Evolutionary conservation across 2,329 filamentous ascomycete species (phyloP), one percentile per base, ranked within the genome.

Genomic region (Exophiala xenobiotica): DNA sequence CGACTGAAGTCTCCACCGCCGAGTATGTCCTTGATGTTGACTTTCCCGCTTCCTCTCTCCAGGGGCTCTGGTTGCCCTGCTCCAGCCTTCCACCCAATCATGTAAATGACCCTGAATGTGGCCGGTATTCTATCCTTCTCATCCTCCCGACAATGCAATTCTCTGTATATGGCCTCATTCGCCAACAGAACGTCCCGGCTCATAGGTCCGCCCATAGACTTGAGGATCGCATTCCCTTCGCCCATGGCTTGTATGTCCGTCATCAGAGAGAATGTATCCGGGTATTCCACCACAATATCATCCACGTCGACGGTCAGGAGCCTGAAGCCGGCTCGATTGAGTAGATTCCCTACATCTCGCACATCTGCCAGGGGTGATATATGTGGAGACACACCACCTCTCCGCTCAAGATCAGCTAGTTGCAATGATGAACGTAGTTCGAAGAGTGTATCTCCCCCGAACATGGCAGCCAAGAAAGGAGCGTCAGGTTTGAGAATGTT

Each of bases 1-100:
- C 35, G 40, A 3, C 31, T 19, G 22, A 73, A 69, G 23, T 68
- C 68, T 20, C 72, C 72, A 50, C 72, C 71, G 8, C 73, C 82
- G 16, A 88, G 68, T 14, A 96, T 76, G 68, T 97, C 91, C 69
- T 93, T 95, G 57, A 99, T 78, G 69, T 88, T 96, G 35, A 96
- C 74, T 66, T 96, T 78, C 7, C 89, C 93, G 58, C 86, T 95
- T 0, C 93, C 93, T 60, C 93, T 81, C 59, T 85, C 73, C 51
- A 97, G 72, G 4, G 93, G 91, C 70, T 92, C 78, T 2, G 85
- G 78, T 71, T 97, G 91, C 46, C 85, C 81, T 23, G 80, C 79
- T 1, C 88, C 86, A 60, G 91, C 88, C 67, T 92, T 95, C 93
- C 93, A 99, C 0, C 93, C 93, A 70, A 99, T 99, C 91, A 97